phyloP scores from a whole-genome alignment of 1,284 basidiomycete genomes.

The Microbotryomycetes sp. region DNA sequence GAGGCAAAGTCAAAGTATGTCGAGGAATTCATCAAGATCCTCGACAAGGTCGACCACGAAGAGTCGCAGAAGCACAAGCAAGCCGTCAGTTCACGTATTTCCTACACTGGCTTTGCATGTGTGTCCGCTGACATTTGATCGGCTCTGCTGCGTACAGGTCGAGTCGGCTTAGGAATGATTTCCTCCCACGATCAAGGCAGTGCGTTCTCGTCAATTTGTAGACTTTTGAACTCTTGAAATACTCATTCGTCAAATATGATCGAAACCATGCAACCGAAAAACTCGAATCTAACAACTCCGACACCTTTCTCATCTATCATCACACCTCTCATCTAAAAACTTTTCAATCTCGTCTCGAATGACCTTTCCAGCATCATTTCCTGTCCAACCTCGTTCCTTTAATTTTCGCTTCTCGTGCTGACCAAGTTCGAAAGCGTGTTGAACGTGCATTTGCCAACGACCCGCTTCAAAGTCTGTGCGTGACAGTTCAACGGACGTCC shows the following conservation, averaged over 20 bases:
- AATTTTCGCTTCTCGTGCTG: constrained; percentile 12
- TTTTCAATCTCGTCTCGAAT: constrained; percentile 24
- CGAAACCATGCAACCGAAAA: background rate
- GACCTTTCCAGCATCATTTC: constrained; percentile 13
- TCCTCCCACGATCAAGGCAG: no score
- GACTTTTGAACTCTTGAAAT: no score
- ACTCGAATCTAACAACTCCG: background rate
- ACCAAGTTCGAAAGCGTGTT: constrained; percentile 22
- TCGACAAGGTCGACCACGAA: constrained; percentile 28
- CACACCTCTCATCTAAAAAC: constrained; percentile 5
- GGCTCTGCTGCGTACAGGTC: background rate
- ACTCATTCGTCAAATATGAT: no score
- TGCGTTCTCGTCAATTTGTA: no score
- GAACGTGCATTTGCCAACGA: constrained; percentile 24
- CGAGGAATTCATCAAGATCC: constrained; percentile 48
- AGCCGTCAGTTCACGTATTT: constrained; percentile 16
- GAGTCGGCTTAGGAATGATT: background rate
- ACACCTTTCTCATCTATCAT: background rate
- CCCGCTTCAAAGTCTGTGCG: constrained; percentile 28
- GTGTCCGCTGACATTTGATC: no score
- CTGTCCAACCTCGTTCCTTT: constrained; percentile 15
- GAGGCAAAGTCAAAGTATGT: constrained; percentile 67
- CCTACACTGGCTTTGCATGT: no score
- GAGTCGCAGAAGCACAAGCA: constrained; percentile 27
- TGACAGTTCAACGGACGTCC: constrained; percentile 18